These are phyloP conservation scores for Hymenoscyphus occultus DNA, from an alignment of 2,329 filamentous ascomycete genomes.

Conservation along the genomic window DNA sequence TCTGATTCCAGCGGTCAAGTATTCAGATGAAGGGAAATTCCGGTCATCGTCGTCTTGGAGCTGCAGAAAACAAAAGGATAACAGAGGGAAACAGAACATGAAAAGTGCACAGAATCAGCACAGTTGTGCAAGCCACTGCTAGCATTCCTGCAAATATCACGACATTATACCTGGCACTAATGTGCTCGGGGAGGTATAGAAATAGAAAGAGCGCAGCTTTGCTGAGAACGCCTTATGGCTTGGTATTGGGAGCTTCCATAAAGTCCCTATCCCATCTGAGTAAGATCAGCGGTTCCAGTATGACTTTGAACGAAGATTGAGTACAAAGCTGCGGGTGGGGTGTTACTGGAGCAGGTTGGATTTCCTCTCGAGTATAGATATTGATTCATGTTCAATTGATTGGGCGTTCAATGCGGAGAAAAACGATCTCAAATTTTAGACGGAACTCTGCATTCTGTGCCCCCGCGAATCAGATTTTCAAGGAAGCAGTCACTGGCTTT, in stretches of 20 bases:
- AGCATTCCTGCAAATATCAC: background rate
- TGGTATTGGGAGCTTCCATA: background rate
- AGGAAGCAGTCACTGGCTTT: background rate
- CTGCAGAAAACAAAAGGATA: background rate
- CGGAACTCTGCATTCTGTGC: conserved; percentile 1
- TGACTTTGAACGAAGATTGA: background rate
- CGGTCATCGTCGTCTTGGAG: background rate
- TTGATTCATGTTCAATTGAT: background rate
- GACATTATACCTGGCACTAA: background rate
- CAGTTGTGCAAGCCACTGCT: background rate
- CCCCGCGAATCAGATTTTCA: background rate
- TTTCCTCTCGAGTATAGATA: background rate
- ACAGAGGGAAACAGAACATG: background rate
- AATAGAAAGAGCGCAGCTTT: background rate
- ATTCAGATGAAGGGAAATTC: background rate
- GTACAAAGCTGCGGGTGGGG: background rate
- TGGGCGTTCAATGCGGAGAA: background rate
- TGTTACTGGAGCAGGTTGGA: background rate
- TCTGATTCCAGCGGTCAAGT: background rate
- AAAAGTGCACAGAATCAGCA: background rate
- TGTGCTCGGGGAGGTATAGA: background rate
- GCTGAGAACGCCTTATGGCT: background rate
- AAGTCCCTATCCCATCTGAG: background rate
- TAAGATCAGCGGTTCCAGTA: conserved; percentile 3
- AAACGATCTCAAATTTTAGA: background rate